Evolutionary conservation across 169 alveolate species (phyloP).

Genomic region (Babesia bovis): DNA sequence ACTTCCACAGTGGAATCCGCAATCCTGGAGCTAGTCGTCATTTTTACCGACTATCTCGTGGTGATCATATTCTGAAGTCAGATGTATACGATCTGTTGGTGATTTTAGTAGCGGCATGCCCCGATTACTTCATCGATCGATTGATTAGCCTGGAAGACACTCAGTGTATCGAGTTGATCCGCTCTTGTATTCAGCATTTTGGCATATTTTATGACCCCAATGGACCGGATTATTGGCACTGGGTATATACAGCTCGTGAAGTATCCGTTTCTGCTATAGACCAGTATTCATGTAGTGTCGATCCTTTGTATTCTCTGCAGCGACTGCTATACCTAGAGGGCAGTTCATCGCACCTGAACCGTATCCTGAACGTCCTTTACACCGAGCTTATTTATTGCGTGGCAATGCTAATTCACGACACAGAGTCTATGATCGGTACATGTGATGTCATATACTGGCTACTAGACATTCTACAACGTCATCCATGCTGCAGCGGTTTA

Average conservation of each 20-base stretch:
- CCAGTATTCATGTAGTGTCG: slow-evolving; percentile 60
- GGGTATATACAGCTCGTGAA: slow-evolving; percentile 22
- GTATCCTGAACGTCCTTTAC: slow-evolving; percentile 6
- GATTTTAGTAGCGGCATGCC: slow-evolving; percentile 15
- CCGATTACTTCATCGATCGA: slow-evolving; percentile 28
- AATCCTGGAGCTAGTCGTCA: slow-evolving; percentile 48
- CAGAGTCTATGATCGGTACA: slow-evolving; percentile 76
- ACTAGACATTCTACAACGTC: slow-evolving; percentile 82
- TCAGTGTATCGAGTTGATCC: slow-evolving; percentile 24
- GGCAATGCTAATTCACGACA: slow-evolving; percentile 55
- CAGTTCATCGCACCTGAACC: neutral
- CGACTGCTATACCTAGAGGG: slow-evolving; percentile 60
- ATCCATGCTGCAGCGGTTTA: slow-evolving; percentile 85
- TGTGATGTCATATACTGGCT: slow-evolving; percentile 87
- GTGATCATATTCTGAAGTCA: slow-evolving; percentile 19
- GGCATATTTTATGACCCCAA: slow-evolving; percentile 25
- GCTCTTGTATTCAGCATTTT: slow-evolving; percentile 39
- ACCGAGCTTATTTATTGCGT: slow-evolving; percentile 57
- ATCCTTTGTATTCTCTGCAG: slow-evolving; percentile 74
- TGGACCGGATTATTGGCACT: slow-evolving; percentile 52
- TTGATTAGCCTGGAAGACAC: slow-evolving; percentile 1
- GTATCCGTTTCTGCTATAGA: slow-evolving; percentile 39
- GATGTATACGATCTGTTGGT: slow-evolving; percentile 47
- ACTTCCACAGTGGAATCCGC: slow-evolving; percentile 35
- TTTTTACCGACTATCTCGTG: slow-evolving; percentile 29